Conservation (phyloP, 352 stramenopile species). For the Phytophthora megakarya region DNA sequence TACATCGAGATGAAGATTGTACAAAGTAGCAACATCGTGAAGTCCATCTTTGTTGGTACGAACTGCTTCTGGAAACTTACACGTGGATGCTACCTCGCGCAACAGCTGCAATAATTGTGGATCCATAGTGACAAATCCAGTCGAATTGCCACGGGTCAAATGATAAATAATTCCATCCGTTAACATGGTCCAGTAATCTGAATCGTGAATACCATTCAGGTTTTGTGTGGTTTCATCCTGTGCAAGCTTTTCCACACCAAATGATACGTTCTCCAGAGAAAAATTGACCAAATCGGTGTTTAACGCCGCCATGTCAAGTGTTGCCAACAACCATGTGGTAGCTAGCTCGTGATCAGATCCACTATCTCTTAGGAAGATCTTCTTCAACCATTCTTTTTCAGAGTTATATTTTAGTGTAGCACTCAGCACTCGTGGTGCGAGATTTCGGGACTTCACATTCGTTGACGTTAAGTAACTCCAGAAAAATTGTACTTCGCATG, state of each 20-base stretch:
- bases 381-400: conserved; percentile 71
- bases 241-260: conserved; percentile 17
- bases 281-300: conserved; percentile 28
- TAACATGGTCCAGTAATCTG: conserved; percentile 72
- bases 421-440: conserved; percentile 63
- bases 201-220: conserved; percentile 13
- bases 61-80: conserved; percentile 44
- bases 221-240: neutral
- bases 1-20: conserved; percentile 67
- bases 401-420: conserved; percentile 61
- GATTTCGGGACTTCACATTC: conserved; percentile 51
- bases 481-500: conserved; percentile 61
- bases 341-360: conserved; percentile 61
- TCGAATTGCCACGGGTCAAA: conserved; percentile 44
- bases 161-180: conserved; percentile 72
- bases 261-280: conserved; percentile 25
- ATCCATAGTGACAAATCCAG: conserved; percentile 61
- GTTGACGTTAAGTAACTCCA: conserved; percentile 53
- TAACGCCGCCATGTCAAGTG: conserved; percentile 55
- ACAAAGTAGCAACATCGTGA: conserved; percentile 39
- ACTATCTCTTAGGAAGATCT: conserved; percentile 61
- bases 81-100: conserved; percentile 39
- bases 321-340: conserved; percentile 67
- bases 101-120: conserved; percentile 52
- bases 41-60: conserved; percentile 22